Base-by-base conservation (phyloP, 345 rosid genomes). In the Gossypium arboreum region DNA sequence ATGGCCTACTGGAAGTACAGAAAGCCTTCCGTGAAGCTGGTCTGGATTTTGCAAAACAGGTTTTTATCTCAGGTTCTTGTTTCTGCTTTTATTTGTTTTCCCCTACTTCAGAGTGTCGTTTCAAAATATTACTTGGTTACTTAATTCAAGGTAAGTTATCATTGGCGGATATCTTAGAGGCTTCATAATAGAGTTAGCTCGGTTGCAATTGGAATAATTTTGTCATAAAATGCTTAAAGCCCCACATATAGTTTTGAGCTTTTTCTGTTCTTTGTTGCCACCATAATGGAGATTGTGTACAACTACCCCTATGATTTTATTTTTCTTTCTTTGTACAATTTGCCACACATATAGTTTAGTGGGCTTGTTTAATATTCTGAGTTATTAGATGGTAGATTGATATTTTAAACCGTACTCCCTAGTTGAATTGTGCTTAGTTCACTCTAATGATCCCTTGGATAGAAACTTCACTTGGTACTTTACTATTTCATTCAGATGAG, bases 11-110 rank as follows among this genome's bases (percentile, higher is more conserved):
- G 84, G 98, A 94, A 87, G 98, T 94, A 73, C 98, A 94, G 80
- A 91, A 91, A 83, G 98, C 99, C 71, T 94, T 94, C 81, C 96
- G 98, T 79, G 98, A 94, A 72, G 91, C 94, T 75, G 99, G 98
- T 79, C 84, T 94, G 86, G 84, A 86, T 54, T 94, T 94, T 82
- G 79, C 99, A 68, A 94, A 94, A 93, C 99, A 92, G 99, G 99
- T 94, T 78, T 90, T 85, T 76, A 79, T 80, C 89, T 84, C 89
- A 84, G 90, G 88, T 85, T 86, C 80, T 84, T 85, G 76, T 84
- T 84, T 80, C 81, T 78, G 81, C 76, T 88, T 82, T 81, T 59
- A n/a, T 73, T 78, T 29, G 59, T 71, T 78, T 75, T 76, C 57
- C 75, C 72, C 22, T 25, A 24, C 71, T 75, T 50, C 52, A 3